Conservation (phyloP, 495 filamentous ascomycete species). For the Podospora pseudocomata region DNA sequence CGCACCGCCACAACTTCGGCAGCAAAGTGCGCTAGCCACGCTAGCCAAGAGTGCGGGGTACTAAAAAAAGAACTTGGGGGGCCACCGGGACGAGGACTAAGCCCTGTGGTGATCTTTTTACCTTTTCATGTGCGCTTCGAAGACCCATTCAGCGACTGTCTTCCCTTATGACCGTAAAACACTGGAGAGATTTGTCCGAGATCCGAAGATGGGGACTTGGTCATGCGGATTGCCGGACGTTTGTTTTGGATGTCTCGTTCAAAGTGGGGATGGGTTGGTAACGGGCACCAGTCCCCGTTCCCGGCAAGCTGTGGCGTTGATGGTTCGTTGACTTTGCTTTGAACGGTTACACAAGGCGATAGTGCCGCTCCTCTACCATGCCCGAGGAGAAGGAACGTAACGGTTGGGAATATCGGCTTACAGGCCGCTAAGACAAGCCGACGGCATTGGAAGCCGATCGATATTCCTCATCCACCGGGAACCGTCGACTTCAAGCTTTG, state of each 20-base stretch:
- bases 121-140: not conserved
- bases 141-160: not conserved
- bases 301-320: not conserved
- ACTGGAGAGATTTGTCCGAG: not conserved
- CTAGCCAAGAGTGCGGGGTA: slow-evolving; percentile 1
- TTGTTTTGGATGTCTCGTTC: not conserved
- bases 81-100: not conserved
- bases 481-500: not conserved
- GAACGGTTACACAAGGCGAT: not conserved
- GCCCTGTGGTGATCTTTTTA: not conserved
- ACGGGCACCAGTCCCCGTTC: not conserved
- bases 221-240: not conserved
- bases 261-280: not conserved
- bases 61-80: slow-evolving; percentile 5
- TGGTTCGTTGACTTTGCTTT: not conserved
- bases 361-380: not conserved
- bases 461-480: not conserved
- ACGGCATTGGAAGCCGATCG: not conserved
- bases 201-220: not conserved
- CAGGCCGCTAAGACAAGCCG: not conserved
- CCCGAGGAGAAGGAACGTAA: not conserved
- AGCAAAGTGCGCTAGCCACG: not conserved
- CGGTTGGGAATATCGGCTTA: not conserved
- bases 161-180: not conserved
- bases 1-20: slow-evolving; percentile 3